These are phyloP conservation scores for Yamadazyma siamensis DNA, from an alignment of 1,139 yeast species.

Conservation along the genomic window DNA sequence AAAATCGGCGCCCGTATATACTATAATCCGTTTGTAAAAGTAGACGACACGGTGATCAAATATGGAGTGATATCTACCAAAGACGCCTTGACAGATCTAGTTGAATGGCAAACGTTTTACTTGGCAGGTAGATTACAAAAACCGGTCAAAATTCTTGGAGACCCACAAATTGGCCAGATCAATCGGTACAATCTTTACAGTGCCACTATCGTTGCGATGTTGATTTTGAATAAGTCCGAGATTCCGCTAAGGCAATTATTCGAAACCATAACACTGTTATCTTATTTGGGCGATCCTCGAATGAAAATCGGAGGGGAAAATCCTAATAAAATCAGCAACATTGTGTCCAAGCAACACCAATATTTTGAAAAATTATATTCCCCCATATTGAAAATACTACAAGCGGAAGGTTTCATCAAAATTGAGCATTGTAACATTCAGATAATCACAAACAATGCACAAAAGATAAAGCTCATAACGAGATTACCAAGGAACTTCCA, in stretches of 20 bases:
- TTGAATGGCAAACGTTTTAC: conserved; percentile 81
- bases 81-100: conserved; percentile 60
- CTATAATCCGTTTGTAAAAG: conserved; percentile 82
- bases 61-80: conserved; percentile 80
- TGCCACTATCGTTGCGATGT: conserved; percentile 68
- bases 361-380: conserved; percentile 68
- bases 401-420: conserved; percentile 27
- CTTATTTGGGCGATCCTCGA: conserved; percentile 90
- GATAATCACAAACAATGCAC: neutral
- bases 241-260: conserved; percentile 68
- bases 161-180: conserved; percentile 47
- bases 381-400: conserved; percentile 33
- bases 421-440: conserved; percentile 17
- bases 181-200: conserved; percentile 76
- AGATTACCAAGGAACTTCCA: conserved; percentile 55
- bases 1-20: conserved; percentile 87
- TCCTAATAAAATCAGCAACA: conserved; percentile 82
- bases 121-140: conserved; percentile 92
- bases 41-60: conserved; percentile 56
- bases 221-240: conserved; percentile 36
- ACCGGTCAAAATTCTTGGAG: conserved; percentile 77
- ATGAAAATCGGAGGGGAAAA: conserved; percentile 88
- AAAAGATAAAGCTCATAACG: conserved; percentile 22
- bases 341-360: conserved; percentile 71
- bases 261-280: conserved; percentile 71